Evolutionary conservation across 2,329 filamentous ascomycete species (phyloP).

Genomic region (Cercospora sojina): DNA sequence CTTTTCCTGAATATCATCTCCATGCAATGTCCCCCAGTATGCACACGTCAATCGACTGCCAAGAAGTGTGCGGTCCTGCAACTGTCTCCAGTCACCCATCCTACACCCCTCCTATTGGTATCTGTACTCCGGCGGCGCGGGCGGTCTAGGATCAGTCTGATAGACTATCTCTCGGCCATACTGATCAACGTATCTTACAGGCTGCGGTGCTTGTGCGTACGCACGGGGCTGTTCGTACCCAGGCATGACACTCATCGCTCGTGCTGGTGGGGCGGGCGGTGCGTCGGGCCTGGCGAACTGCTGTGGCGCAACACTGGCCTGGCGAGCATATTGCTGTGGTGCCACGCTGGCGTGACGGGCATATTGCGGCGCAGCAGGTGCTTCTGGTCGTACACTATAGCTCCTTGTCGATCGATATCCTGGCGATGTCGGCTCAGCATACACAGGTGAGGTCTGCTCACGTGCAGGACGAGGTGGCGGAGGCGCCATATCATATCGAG

Average conservation of each 20-base stretch:
- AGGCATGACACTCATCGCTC: conserved; percentile 44
- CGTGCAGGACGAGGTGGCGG: conserved; percentile 38
- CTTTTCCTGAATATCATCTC: not conserved
- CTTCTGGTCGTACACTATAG: conserved; percentile 49
- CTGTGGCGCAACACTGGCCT: conserved; percentile 46
- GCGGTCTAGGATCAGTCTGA: conserved; percentile 29
- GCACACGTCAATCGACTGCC: not conserved
- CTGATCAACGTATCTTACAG: conserved; percentile 45
- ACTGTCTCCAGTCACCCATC: not conserved
- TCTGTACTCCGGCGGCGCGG: conserved; percentile 29
- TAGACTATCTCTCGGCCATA: conserved; percentile 36
- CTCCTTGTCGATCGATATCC: conserved; percentile 24
- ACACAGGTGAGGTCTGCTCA: conserved; percentile 30
- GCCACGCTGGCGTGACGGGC: conserved; percentile 41
- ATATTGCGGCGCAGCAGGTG: conserved; percentile 46
- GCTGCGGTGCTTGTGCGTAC: conserved; percentile 21
- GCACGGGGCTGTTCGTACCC: conserved; percentile 30
- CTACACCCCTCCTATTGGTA: conserved; percentile 26
- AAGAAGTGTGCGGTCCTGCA: not conserved
- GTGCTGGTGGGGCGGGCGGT: conserved; percentile 28
- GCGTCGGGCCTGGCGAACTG: conserved; percentile 36
- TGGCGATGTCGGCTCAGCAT: conserved; percentile 17
- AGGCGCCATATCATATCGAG: conserved; percentile 27
- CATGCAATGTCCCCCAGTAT: not conserved
- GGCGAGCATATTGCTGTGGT: conserved; percentile 42